Evolutionary conservation across 768 basidiomycete species (phyloP).

Genomic region (Tricholoma terreum): DNA sequence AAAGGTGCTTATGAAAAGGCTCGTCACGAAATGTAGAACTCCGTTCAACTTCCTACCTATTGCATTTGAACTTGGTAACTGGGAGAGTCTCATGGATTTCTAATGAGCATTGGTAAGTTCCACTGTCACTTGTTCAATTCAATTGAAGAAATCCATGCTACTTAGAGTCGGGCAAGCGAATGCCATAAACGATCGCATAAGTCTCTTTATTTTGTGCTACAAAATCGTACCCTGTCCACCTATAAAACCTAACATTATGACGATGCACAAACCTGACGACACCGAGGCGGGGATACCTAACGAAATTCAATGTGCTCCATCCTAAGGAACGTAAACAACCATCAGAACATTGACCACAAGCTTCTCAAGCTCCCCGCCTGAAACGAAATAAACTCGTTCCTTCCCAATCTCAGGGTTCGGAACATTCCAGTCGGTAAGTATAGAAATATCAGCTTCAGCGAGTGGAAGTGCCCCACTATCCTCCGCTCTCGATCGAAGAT

Average conservation of each 20-base stretch:
- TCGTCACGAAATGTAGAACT: background rate
- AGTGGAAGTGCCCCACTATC: constrained; percentile 67
- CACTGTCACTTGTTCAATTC: no score
- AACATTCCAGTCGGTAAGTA: constrained; percentile 40
- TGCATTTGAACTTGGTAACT: background rate
- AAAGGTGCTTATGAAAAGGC: background rate
- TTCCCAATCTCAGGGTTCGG: constrained; percentile 49
- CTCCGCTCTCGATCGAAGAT: constrained; percentile 54
- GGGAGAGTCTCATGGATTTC: background rate
- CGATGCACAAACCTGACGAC: no score
- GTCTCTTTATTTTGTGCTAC: no score
- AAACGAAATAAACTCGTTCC: constrained; percentile 68
- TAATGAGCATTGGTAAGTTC: no score
- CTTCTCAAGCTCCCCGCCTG: constrained; percentile 65
- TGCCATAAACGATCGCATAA: no score
- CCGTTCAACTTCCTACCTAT: background rate
- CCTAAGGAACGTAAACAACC: constrained; percentile 64
- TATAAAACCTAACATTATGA: no score
- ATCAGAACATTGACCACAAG: constrained; percentile 73
- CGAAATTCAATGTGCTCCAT: no score
- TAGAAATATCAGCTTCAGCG: constrained; percentile 56
- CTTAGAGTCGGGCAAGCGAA: no score
- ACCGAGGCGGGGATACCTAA: no score
- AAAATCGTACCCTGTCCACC: no score
- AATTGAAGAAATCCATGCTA: no score